Evolutionary conservation across 139 green algal genomes (phyloP), one percentile per base, ranked within the genome.

Genomic region (Edaphochlamys debaryana): DNA sequence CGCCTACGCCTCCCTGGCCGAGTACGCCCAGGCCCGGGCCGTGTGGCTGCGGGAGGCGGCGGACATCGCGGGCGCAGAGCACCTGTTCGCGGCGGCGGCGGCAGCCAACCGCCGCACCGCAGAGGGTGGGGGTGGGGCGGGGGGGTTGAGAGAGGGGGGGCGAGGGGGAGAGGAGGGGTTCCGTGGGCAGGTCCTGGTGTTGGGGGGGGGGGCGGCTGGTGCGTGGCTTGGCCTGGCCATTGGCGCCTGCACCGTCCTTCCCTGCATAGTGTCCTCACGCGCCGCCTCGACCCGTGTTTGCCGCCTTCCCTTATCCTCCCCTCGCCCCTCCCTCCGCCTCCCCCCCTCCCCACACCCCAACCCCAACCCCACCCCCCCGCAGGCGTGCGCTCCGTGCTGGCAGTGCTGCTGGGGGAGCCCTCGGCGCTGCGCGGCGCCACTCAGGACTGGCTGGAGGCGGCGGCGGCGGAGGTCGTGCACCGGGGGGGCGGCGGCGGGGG

Each of bases 391-490:
- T 56, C 69, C 6, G 54, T 94, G 60, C 76, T 96, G 67, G 32
- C n/a, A 0, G 79, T 95, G 38, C 76, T 95, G 69, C 50, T 71
- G 17, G 91, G 92, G 36, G 80, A 89, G 29, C 91, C 92, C 25
- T 70, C 58, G 11, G 85, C 79, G 23, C 40, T 90, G 38, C 32
- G 34, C 0, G 32, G 38, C 23, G 50, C 77, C 27, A 79, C 87
- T 0, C 20, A 8, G 15, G 88, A 89, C 70, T 96, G 93, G 93
- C 64, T 91, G 58, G 93, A 96, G 90, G 82, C 91, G 54, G 87
- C 94, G 50, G 87, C 91, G 11, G 91, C 87, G 15, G 80, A 89
- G 69, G 73, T 95, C 62, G 74, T 95, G 63, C 80, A 87, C 52
- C 63, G 70, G 34, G 40, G 58, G 25, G 22, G n/a, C 25, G 37